These are phyloP conservation scores for Aotearoamyces nothofagi DNA, from an alignment of 2,329 filamentous ascomycete genomes.

Conservation along the genomic window DNA sequence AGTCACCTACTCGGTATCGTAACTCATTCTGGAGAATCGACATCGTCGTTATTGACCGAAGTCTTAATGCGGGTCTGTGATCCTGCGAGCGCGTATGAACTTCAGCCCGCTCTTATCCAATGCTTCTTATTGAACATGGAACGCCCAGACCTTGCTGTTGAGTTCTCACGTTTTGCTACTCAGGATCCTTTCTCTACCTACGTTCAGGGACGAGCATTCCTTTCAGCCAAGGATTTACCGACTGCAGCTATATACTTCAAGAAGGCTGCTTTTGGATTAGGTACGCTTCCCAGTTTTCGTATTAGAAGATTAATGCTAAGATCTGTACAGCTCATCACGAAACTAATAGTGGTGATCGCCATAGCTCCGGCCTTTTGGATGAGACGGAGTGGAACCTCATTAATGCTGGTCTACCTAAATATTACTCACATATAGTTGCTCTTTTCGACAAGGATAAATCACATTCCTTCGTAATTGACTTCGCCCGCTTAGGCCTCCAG, in stretches of 20 bases:
- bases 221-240: constrained; percentile 59
- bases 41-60: constrained; percentile 47
- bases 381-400: constrained; percentile 57
- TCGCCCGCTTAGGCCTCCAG: constrained; percentile 61
- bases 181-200: constrained; percentile 57
- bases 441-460: constrained; percentile 68
- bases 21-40: constrained; percentile 29
- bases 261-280: constrained; percentile 68
- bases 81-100: constrained; percentile 48
- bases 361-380: constrained; percentile 54
- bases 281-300: no score
- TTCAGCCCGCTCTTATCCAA: constrained; percentile 43
- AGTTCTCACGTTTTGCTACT: constrained; percentile 39
- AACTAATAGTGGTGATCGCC: constrained; percentile 25
- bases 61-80: constrained; percentile 52
- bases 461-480: constrained; percentile 72
- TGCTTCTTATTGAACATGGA: constrained; percentile 44
- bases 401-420: constrained; percentile 62
- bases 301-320: no score
- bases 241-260: constrained; percentile 64
- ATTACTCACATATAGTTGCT: constrained; percentile 73
- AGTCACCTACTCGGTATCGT: constrained; percentile 50
- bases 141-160: constrained; percentile 41
- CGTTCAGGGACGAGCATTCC: constrained; percentile 64
- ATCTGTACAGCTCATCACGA: no score